Evolutionary conservation across 148 eudicot genomes (phyloP).

Genomic region (Chenopodium suecicum): DNA sequence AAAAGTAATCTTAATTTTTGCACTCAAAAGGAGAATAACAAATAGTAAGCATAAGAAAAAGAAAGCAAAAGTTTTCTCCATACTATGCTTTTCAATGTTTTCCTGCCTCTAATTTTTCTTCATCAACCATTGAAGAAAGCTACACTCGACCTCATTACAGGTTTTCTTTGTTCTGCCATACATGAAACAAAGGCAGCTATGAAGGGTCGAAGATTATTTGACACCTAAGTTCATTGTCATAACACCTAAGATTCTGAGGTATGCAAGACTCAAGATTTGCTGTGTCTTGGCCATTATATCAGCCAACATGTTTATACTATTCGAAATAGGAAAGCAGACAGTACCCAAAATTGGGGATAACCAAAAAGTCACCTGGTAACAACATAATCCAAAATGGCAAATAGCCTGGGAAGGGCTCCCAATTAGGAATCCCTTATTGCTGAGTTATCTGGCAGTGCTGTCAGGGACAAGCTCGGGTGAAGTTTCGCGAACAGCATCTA

Average conservation of each 20-base stretch:
- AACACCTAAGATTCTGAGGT: background rate
- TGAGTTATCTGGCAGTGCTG: conserved; percentile 46
- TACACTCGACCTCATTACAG: background rate
- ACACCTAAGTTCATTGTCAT: background rate
- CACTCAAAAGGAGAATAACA: background rate
- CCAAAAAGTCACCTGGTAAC: conserved; percentile 10
- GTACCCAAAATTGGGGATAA: background rate
- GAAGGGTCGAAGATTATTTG: background rate
- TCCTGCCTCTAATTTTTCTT: background rate
- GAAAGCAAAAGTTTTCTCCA: background rate
- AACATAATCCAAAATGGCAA: background rate
- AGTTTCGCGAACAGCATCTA: conserved; percentile 56
- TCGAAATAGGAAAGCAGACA: background rate
- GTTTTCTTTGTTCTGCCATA: background rate
- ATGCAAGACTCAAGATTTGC: background rate
- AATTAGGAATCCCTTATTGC: conserved; percentile 36
- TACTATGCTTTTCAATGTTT: background rate
- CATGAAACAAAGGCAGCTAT: background rate
- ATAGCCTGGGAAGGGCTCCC: background rate
- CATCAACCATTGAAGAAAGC: background rate
- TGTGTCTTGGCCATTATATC: background rate
- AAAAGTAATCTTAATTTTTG: background rate
- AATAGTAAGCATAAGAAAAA: background rate
- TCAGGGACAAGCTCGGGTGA: conserved; percentile 62
- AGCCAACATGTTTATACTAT: background rate